These are phyloP conservation scores for Iris macrosiphon DNA, from an alignment of 106 monocot genomes.

Conservation along the genomic window DNA sequence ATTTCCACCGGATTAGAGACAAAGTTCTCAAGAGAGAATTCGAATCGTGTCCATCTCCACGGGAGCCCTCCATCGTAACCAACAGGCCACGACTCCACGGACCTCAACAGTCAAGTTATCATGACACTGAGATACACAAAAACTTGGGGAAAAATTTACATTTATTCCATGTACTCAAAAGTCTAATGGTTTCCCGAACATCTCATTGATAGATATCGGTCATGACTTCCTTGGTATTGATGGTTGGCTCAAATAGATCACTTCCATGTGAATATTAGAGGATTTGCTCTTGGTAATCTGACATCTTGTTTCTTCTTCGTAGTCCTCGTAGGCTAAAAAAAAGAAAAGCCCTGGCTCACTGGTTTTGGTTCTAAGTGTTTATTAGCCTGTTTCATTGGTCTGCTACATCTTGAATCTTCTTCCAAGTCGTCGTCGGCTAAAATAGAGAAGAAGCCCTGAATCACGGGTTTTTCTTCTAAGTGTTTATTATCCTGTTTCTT, in stretches of 20 bases:
- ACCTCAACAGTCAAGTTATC: no score
- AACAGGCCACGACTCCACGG: no score
- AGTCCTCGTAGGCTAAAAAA: conserved; percentile 42
- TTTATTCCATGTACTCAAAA: conserved; percentile 40
- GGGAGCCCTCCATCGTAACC: no score
- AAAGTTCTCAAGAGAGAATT: no score
- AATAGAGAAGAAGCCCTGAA: conserved; percentile 32
- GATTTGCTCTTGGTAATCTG: conserved; percentile 1
- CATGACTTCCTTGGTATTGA: conserved; percentile 77
- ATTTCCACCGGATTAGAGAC: no score
- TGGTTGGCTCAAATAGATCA: conserved; percentile 78
- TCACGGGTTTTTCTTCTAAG: conserved; percentile 7
- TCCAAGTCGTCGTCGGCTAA: conserved; percentile 43
- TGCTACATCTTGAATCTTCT: conserved; percentile 10
- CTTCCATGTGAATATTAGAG: no score
- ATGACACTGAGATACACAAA: no score
- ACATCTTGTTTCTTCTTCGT: conserved; percentile 14
- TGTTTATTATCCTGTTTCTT: conserved; percentile 21
- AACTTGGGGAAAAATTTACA: no score
- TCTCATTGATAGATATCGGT: conserved; percentile 78
- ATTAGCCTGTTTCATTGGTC: conserved; percentile 20
- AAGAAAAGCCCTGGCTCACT: conserved; percentile 27
- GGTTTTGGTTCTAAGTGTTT: conserved; percentile 5
- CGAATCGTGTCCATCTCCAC: no score
- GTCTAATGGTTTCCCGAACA: conserved; percentile 81